Base-by-base conservation (phyloP, 345 rosid species). In the Gossypium turneri region DNA sequence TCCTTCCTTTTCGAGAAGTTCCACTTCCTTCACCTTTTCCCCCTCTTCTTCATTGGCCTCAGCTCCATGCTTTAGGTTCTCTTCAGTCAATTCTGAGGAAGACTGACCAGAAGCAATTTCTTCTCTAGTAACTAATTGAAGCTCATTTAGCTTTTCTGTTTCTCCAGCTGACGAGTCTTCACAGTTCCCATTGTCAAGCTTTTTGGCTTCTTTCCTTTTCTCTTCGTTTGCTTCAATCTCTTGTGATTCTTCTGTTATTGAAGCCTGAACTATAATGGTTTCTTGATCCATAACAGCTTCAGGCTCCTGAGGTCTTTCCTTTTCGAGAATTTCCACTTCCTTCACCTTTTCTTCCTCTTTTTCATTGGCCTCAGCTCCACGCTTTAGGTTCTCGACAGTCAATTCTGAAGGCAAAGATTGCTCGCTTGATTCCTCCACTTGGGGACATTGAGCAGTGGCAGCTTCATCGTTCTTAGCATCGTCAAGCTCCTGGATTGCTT, bases 111-210 rank as follows among this genome's bases (percentile, higher is more conserved):
- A 47, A 67, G 16, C 19, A 29, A 43, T 44, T 45, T 78, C 74
- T 77, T 51, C 73, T 22, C 70, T 57, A 9, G 43, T 22, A 73
- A 60, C 17, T 51, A 12, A 38, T 2, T 59, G 55, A 29, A 74
- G 78, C 60, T 80, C 77, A n/a, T 61, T 69, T 56, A 53, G 17
- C 58, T 29, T 77, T 48, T 79, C 62, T 22, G 20, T 57, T 15
- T 38, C 62, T 50, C 63, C 17, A 13, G 61, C 74, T 53, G 67
- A 63, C 22, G 44, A 38, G 17, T 20, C 76, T 53, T 11, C 9
- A n/a, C 17, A n/a, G 34, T 62, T 80, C 63, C 66, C 83, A 65
- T 68, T 75, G 58, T 80, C 82, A 48, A 53, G 76, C 59, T 67
- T 80, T 20, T 63, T 76, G 4, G 44, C 78, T 79, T 77, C 50